Evolutionary conservation across 75 land plant species (phyloP).

Genomic region (Pseudotsuga menziesii): DNA sequence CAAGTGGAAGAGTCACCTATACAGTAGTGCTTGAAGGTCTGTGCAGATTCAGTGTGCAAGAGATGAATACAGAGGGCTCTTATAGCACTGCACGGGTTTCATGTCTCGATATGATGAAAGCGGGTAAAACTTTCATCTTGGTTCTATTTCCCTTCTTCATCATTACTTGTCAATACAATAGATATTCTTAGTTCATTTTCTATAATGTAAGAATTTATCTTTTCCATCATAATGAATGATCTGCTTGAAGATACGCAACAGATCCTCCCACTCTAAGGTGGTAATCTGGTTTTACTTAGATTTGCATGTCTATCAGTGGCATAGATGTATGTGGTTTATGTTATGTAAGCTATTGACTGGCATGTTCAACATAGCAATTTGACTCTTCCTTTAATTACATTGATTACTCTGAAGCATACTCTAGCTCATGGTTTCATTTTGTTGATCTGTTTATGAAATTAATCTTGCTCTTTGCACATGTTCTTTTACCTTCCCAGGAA

Average conservation of each 20-base stretch:
- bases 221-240: no score
- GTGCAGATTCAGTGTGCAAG: slow-evolving; percentile 89
- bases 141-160: not conserved
- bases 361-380: no score
- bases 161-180: not conserved
- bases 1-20: slow-evolving; percentile 94
- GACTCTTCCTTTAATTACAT: no score
- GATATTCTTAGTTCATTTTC: not conserved
- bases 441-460: not conserved
- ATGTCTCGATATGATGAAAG: slow-evolving; percentile 72
- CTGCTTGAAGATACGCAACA: no score
- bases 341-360: no score
- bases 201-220: no score
- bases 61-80: slow-evolving; percentile 74
- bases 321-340: no score
- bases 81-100: slow-evolving; percentile 74
- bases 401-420: no score
- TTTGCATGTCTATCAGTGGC: no score
- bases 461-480: not conserved
- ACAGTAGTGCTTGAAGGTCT: slow-evolving; percentile 98
- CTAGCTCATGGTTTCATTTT: no score
- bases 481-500: not conserved
- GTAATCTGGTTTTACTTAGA: no score
- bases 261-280: no score
- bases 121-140: slow-evolving; percentile 38